phyloP scores from a whole-genome alignment of 2,329 filamentous ascomycete species.

The Ophiocordyceps camponoti-saundersi region DNA sequence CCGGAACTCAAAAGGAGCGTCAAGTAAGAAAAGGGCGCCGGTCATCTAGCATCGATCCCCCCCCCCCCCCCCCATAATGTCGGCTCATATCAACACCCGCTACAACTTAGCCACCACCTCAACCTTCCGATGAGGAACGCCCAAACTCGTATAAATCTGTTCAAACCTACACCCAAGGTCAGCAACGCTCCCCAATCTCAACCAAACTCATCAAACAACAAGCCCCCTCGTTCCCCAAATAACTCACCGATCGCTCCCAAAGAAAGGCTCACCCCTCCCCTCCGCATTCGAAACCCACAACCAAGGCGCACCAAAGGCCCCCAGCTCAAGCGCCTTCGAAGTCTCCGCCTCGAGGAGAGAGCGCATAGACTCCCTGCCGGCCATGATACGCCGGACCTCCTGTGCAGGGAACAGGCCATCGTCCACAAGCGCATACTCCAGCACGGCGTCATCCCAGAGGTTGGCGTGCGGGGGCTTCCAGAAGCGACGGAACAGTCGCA shows the following conservation, averaged over 20 bases:
- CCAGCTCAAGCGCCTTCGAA: conserved; percentile 40
- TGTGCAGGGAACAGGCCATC: conserved; percentile 26
- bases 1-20: too few species aligned
- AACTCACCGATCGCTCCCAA: conserved; percentile 51
- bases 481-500: conserved; percentile 39
- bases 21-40: too few species aligned
- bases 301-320: conserved; percentile 68
- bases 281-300: conserved; percentile 44
- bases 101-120: conserved; percentile 20
- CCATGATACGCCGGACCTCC: conserved; percentile 39
- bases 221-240: too few species aligned
- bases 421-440: conserved; percentile 20
- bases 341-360: conserved; percentile 36
- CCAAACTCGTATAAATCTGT: conserved; percentile 51
- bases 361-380: conserved; percentile 29
- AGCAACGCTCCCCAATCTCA: neutral
- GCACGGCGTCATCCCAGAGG: conserved; percentile 38
- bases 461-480: conserved; percentile 44
- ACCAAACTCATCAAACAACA: too few species aligned
- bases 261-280: conserved; percentile 50
- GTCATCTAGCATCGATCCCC: too few species aligned
- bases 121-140: conserved; percentile 39
- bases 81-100: neutral
- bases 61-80: neutral
- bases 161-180: conserved; percentile 33